Percentiles rank a stretch among this genome's conserved stretches.
phyloP scores from a whole-genome alignment of 768 basidiomycete genomes.

The Austroboletus eburneus region DNA sequence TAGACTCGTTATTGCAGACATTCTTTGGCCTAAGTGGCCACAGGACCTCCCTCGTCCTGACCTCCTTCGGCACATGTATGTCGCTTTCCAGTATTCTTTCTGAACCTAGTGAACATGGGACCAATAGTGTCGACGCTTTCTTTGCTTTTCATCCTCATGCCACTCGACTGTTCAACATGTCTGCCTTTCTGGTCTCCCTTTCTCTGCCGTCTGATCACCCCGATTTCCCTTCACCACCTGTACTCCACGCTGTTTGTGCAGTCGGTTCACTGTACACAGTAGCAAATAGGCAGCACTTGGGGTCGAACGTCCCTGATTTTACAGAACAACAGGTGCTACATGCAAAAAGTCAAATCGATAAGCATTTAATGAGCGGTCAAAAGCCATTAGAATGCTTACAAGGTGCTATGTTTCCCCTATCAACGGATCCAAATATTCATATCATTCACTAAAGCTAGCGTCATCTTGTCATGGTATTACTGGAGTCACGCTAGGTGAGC shows the following conservation, averaged over 20 bases:
- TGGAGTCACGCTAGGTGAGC: conserved; percentile 66
- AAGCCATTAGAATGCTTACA: conserved; percentile 58
- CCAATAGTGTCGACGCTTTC: conserved; percentile 65
- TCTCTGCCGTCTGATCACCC: conserved; percentile 62
- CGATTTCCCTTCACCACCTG: conserved; percentile 64
- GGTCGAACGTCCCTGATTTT: conserved; percentile 35
- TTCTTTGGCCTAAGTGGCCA: conserved; percentile 48
- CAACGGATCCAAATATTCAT: neutral
- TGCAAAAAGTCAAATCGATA: conserved; percentile 49
- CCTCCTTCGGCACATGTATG: conserved; percentile 63
- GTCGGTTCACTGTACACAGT: conserved; percentile 73
- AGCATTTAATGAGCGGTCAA: conserved; percentile 46
- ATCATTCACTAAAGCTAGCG: conserved; percentile 45
- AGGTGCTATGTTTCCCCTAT: conserved; percentile 36
- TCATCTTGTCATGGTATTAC: conserved; percentile 68
- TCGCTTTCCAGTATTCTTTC: conserved; percentile 1
- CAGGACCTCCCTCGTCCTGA: conserved; percentile 56
- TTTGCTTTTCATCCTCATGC: conserved; percentile 77
- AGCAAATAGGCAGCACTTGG: conserved; percentile 32
- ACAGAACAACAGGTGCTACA: conserved; percentile 59
- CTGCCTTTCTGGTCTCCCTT: conserved; percentile 62
- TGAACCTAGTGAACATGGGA: neutral
- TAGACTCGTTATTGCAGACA: conserved; percentile 4
- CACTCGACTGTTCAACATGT: conserved; percentile 61
- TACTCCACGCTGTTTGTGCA: conserved; percentile 87